Evolutionary conservation across 2,329 filamentous ascomycete species (phyloP).

Genomic region (Aspergillus sp.): DNA sequence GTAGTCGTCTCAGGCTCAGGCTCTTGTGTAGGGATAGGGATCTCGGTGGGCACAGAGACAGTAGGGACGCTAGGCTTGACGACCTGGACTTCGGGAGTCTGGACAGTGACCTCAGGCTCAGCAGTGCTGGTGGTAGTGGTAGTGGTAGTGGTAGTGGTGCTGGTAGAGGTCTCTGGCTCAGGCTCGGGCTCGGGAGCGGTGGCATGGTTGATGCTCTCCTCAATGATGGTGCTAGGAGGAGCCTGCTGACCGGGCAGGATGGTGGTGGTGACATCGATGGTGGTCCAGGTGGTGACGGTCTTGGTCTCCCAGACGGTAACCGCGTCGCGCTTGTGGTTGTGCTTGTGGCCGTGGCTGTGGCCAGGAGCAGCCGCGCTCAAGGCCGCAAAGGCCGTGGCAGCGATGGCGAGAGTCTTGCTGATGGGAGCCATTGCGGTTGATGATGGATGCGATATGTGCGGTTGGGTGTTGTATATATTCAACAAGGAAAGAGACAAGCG

Average conservation of each 20-base stretch:
- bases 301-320: constrained; percentile 55
- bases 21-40: constrained; percentile 8
- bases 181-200: constrained; percentile 20
- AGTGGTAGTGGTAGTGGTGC: constrained; percentile 11
- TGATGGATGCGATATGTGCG: constrained; percentile 14
- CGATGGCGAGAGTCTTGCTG: constrained; percentile 42
- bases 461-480: constrained; percentile 15
- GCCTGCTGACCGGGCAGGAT: constrained; percentile 44
- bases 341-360: constrained; percentile 11
- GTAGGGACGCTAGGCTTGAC: neutral
- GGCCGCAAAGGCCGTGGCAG: constrained; percentile 40
- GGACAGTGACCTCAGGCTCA: constrained; percentile 3
- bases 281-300: constrained; percentile 53
- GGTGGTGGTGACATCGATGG: constrained; percentile 54
- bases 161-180: constrained; percentile 22
- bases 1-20: constrained; percentile 4
- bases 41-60: neutral
- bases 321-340: constrained; percentile 42
- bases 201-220: constrained; percentile 12
- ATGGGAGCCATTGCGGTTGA: constrained; percentile 41
- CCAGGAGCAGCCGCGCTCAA: constrained; percentile 35
- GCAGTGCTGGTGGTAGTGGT: constrained; percentile 8
- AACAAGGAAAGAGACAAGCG: constrained; percentile 17
- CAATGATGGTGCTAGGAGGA: constrained; percentile 14
- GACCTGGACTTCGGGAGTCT: constrained; percentile 11